These are phyloP conservation scores for Boletus insuetus DNA, from an alignment of 768 basidiomycete genomes.

Conservation along the genomic window DNA sequence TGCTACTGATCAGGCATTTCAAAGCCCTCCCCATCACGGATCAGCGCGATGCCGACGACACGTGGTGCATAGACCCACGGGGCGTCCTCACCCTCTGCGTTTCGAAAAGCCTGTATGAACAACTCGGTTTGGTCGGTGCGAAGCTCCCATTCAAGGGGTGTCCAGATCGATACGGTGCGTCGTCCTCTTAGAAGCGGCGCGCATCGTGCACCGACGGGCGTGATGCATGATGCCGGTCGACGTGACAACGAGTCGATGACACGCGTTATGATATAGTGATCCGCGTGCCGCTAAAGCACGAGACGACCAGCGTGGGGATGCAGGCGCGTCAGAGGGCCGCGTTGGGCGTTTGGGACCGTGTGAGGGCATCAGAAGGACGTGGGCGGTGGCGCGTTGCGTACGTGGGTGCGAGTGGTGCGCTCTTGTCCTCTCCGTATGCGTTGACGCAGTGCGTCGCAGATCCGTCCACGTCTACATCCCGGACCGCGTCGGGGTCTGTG, in stretches of 20 bases:
- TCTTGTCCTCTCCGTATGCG: neutral
- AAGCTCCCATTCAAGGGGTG: constrained; percentile 52
- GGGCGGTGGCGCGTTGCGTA: constrained; percentile 47
- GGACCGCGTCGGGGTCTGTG: too few relatives aligned
- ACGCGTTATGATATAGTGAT: constrained; percentile 38
- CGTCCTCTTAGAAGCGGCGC: neutral
- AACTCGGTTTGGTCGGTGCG: constrained; percentile 57
- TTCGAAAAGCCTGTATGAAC: constrained; percentile 56
- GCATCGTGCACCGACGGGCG: too few relatives aligned
- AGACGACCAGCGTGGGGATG: constrained; percentile 35
- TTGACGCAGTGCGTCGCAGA: neutral
- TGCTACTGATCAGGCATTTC: constrained; percentile 31
- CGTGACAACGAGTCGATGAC: neutral
- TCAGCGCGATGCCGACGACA: constrained; percentile 42
- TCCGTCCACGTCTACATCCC: neutral
- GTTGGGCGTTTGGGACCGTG: constrained; percentile 49
- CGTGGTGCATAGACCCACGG: constrained; percentile 69
- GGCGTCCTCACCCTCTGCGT: constrained; percentile 57
- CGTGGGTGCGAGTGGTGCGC: constrained; percentile 20
- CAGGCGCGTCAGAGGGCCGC: constrained; percentile 40
- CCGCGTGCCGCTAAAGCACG: constrained; percentile 41
- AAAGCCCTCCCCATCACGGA: constrained; percentile 31
- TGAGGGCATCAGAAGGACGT: constrained; percentile 33
- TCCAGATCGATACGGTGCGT: constrained; percentile 48
- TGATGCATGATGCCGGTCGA: too few relatives aligned